phyloP scores from a whole-genome alignment of 148 eudicot genomes.

The Diospyros kaki region DNA sequence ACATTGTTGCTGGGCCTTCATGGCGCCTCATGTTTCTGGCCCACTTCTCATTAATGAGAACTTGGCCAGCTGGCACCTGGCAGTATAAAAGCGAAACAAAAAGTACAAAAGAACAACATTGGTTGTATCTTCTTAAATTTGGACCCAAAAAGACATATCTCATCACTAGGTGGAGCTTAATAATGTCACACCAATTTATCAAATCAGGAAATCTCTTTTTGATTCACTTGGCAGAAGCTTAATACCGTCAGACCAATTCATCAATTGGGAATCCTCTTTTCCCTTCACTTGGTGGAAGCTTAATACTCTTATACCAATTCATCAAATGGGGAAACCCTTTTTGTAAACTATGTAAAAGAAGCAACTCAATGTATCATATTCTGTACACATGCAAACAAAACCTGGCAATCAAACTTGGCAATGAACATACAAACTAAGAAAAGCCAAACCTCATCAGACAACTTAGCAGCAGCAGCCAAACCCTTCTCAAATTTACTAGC shows the following conservation, averaged over 20 bases:
- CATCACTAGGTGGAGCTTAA: too few relatives aligned
- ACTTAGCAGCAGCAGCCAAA: slow-evolving; percentile 89
- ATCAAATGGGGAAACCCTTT: not conserved
- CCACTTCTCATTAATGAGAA: not conserved
- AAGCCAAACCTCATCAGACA: slow-evolving; percentile 84
- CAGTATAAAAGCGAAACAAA: not conserved
- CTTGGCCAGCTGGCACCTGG: not conserved
- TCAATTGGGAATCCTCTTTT: too few relatives aligned
- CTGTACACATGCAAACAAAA: not conserved
- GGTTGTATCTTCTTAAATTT: too few relatives aligned
- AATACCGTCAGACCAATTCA: too few relatives aligned
- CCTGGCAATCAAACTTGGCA: not conserved
- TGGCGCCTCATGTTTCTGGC: not conserved
- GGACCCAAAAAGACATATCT: too few relatives aligned
- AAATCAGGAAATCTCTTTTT: too few relatives aligned
- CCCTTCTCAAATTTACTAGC: slow-evolving; percentile 97
- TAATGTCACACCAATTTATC: too few relatives aligned
- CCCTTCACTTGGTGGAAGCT: too few relatives aligned
- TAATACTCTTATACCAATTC: too few relatives aligned
- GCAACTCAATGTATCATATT: not conserved
- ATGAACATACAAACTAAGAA: not conserved
- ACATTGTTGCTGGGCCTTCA: not conserved
- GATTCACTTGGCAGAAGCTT: too few relatives aligned
- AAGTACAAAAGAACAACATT: not conserved
- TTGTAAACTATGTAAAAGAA: not conserved